Base-by-base conservation (phyloP, 2,329 filamentous ascomycete species). In the Corinectria fuckeliana region DNA sequence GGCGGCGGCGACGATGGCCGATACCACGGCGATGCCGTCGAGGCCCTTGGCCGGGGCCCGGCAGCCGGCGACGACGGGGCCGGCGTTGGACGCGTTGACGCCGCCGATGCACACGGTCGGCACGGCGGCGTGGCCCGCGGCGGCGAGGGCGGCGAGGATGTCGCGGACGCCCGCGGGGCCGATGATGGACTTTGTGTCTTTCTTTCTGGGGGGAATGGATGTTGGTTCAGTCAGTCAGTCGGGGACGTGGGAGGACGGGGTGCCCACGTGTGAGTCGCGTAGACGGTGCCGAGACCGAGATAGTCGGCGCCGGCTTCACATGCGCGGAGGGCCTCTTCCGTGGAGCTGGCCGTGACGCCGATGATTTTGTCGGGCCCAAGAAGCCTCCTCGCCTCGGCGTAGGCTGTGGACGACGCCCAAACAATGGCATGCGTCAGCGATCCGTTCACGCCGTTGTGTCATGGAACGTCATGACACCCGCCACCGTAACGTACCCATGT, bases 211-310 rank as follows among this genome's bases (percentile, higher is more conserved):
- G 26, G 30, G 39, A 21, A 16, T 45, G 26, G 47, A 26, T 13
- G 36, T 36, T 50, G 45, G 60, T 26, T 54, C 51, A 23, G 23
- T 11, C 11, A 13, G 25, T 16, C 6, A 8, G 23, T 23, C 14
- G n/a, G 20, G 26, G 28, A 60, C 63, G 61, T 55, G 48, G 50
- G 20, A 77, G n/a, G n/a, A n/a, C n/a, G n/a, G n/a, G n/a, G n/a
- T n/a, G n/a, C 82, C 75, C 78, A 91, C 85, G 36, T 38, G 9
- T 20, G 36, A 38, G 94, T 98, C 14, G 93, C 86, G 77, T 91
- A 97, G 63, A 97, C 87, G 1, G 94, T 95, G 23, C 95, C 94
- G 47, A 98, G 88, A 16, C 94, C 95, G 4, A 98, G 81, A 75
- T 98, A 98, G 75, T 95, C 88, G 25, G 93, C 93, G n/a, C 92